A percentile compares a stretch with the other conserved stretches of the same genome.
phyloP scores from a whole-genome alignment of 1,284 basidiomycete species.

The Xerocomus amazonicus region DNA sequence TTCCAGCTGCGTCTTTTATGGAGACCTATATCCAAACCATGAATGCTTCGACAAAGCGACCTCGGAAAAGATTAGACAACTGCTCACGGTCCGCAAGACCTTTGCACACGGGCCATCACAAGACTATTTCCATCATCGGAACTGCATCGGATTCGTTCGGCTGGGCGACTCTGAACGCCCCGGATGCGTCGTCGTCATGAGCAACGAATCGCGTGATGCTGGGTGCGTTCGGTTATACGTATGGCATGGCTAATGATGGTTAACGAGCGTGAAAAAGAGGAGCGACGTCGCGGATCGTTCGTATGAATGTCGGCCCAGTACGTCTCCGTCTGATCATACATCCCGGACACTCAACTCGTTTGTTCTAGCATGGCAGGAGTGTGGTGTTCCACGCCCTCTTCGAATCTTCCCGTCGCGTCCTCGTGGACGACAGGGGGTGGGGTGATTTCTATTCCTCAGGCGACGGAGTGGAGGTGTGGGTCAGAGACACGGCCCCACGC shows the following conservation, averaged over 20 bases:
- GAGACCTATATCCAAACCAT: conserved; percentile 76
- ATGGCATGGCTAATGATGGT: not conserved
- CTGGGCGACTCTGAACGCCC: conserved; percentile 46
- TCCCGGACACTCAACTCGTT: not conserved
- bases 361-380: conserved; percentile 33
- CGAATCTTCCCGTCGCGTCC: conserved; percentile 40
- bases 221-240: conserved; percentile 11
- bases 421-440: conserved; percentile 51
- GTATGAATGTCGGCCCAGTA: conserved; percentile 63
- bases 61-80: conserved; percentile 44
- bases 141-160: conserved; percentile 74
- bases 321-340: conserved; percentile 23
- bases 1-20: conserved; percentile 84
- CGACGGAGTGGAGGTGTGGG: conserved; percentile 58
- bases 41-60: conserved; percentile 60
- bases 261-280: conserved; percentile 12
- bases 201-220: conserved; percentile 41
- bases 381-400: conserved; percentile 47
- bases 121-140: conserved; percentile 56
- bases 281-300: conserved; percentile 41
- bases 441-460: conserved; percentile 55
- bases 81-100: conserved; percentile 58
- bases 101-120: conserved; percentile 60
- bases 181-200: conserved; percentile 68
- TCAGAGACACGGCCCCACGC: conserved; percentile 18